phyloP scores from a whole-genome alignment of 2,329 filamentous ascomycete species.

The Epichloe glyceriae region DNA sequence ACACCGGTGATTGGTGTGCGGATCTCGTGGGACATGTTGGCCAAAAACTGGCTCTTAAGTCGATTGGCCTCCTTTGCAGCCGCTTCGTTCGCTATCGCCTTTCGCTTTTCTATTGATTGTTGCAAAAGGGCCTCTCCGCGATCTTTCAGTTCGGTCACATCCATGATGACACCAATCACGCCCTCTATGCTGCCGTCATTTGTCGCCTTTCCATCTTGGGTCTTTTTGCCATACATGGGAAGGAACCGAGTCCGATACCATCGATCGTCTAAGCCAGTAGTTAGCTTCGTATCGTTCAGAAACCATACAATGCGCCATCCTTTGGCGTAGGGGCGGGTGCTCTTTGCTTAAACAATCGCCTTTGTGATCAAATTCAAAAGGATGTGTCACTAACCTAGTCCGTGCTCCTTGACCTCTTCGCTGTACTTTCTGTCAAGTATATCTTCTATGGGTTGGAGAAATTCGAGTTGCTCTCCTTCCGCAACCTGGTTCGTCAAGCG shows the following conservation, averaged over 20 bases:
- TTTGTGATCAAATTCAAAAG: not conserved
- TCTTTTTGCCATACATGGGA: slow-evolving; percentile 46
- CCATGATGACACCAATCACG: slow-evolving; percentile 68
- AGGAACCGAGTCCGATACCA: slow-evolving; percentile 63
- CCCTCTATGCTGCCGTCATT: slow-evolving; percentile 47
- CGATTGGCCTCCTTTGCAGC: slow-evolving; percentile 70
- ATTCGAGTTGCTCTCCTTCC: slow-evolving; percentile 31
- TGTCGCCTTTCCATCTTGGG: slow-evolving; percentile 33
- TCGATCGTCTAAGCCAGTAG: slow-evolving; percentile 32
- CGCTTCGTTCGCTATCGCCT: slow-evolving; percentile 59
- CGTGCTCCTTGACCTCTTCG: slow-evolving; percentile 53
- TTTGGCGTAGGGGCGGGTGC: too few relatives aligned
- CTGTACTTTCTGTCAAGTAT: slow-evolving; percentile 48
- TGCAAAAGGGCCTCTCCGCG: slow-evolving; percentile 49
- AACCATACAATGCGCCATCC: too few relatives aligned
- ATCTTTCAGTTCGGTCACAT: slow-evolving; percentile 59
- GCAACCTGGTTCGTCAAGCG: slow-evolving; percentile 30
- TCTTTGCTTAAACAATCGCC: not conserved
- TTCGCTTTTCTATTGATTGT: slow-evolving; percentile 56
- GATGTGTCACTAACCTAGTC: slow-evolving; percentile 29
- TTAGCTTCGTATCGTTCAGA: slow-evolving; percentile 1
- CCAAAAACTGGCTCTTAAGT: slow-evolving; percentile 68
- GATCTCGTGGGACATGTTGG: slow-evolving; percentile 75
- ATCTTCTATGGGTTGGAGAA: slow-evolving; percentile 46
- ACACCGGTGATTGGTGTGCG: slow-evolving; percentile 69